A percentile compares a stretch with the other conserved stretches of the same genome.
Evolutionary conservation across 306 rosid genomes (phyloP).

Genomic region (Rubus parviflorus): DNA sequence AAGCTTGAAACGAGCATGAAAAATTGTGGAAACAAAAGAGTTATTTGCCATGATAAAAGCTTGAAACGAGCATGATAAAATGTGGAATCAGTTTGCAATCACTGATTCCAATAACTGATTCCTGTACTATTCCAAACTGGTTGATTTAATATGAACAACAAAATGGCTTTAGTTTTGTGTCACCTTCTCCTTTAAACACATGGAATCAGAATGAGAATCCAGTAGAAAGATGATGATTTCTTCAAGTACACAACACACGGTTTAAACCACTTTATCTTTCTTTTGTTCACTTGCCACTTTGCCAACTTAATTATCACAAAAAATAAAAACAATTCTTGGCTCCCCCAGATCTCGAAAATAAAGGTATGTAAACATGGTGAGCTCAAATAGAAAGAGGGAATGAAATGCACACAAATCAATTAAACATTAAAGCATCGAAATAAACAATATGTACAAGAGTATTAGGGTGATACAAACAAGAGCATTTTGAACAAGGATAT

Average conservation of each 20-base stretch:
- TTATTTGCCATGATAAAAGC: too few relatives aligned
- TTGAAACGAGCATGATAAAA: too few relatives aligned
- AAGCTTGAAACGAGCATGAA: too few relatives aligned
- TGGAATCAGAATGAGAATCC: constrained; percentile 18
- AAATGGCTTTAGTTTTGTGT: constrained; percentile 20
- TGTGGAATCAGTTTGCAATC: too few relatives aligned
- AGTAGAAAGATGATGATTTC: constrained; percentile 8
- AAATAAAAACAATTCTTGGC: not conserved
- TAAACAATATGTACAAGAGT: not conserved
- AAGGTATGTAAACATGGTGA: not conserved
- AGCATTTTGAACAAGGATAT: not conserved
- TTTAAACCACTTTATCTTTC: constrained; percentile 10
- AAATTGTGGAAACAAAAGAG: too few relatives aligned
- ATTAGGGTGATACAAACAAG: constrained; percentile 7
- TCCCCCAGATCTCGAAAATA: not conserved
- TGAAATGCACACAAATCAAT: not conserved
- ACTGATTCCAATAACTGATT: too few relatives aligned
- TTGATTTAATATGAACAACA: constrained; percentile 29
- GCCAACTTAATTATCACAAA: not conserved
- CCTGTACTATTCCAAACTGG: too few relatives aligned
- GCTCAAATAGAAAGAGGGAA: not conserved
- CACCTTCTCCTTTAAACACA: constrained; percentile 23
- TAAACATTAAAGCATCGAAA: not conserved
- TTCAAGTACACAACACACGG: constrained; percentile 11
- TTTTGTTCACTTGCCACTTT: not conserved